A percentile compares a stretch with the other conserved stretches of the same genome.
Evolutionary conservation across 2,329 filamentous ascomycete genomes (phyloP).

Genomic region (Blastomyces silverae): DNA sequence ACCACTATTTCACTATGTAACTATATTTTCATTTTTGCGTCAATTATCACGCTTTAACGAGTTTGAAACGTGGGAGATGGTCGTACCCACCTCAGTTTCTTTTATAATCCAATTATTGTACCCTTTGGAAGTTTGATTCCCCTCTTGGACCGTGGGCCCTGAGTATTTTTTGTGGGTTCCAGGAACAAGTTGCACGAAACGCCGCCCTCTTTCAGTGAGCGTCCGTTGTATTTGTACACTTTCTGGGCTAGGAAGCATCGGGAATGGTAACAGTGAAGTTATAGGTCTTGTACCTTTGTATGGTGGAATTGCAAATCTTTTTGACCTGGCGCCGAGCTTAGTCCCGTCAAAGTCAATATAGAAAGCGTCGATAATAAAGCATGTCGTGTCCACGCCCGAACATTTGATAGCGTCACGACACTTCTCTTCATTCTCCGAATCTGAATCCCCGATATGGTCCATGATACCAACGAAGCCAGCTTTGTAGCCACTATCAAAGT

Average conservation of each 20-base stretch:
- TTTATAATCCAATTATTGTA: slow-evolving; percentile 8
- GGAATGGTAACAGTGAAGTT: neutral
- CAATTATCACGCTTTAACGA: neutral
- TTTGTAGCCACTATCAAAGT: slow-evolving; percentile 4
- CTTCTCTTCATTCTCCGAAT: slow-evolving; percentile 11
- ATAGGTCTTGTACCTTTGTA: slow-evolving; percentile 6
- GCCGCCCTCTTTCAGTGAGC: slow-evolving; percentile 5
- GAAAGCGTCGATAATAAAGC: slow-evolving; percentile 6
- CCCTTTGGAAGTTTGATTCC: slow-evolving; percentile 3
- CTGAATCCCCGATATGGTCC: slow-evolving; percentile 9
- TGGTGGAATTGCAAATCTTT: slow-evolving; percentile 2
- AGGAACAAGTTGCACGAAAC: slow-evolving; percentile 3
- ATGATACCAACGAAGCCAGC: neutral
- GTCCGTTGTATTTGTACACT: neutral
- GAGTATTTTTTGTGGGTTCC: slow-evolving; percentile 10
- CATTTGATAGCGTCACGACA: slow-evolving; percentile 7
- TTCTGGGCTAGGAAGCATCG: neutral
- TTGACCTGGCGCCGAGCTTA: slow-evolving; percentile 1
- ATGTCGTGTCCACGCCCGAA: neutral
- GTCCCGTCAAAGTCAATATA: slow-evolving; percentile 6
- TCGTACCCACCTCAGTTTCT: neutral
- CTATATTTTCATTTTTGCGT: neutral
- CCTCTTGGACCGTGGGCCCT: slow-evolving; percentile 2
- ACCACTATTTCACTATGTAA: slow-evolving; percentile 6
- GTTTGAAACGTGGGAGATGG: neutral